Percentiles rank a stretch among this genome's conserved stretches.
phyloP scores from a whole-genome alignment of 306 rosid genomes.

The Benincasa hispida region DNA sequence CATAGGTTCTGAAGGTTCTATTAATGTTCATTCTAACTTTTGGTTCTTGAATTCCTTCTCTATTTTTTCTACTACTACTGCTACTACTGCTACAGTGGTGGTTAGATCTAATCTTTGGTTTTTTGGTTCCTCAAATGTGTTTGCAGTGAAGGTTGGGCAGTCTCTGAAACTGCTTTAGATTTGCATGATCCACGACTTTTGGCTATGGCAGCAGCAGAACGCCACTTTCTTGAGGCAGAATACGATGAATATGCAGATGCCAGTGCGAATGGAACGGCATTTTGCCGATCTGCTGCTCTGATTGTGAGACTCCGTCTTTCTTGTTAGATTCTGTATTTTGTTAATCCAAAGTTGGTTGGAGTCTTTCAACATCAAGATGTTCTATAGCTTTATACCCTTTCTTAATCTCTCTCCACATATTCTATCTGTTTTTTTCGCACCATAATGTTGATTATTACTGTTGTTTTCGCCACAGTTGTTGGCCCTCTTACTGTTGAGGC shows the following conservation, averaged over 20 bases:
- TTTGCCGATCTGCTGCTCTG: constrained; percentile 92
- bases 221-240: constrained; percentile 75
- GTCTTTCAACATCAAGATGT: background rate
- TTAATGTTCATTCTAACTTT: background rate
- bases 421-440: background rate
- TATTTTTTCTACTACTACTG: background rate
- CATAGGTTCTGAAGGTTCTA: background rate
- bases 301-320: constrained; percentile 39
- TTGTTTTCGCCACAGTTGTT: constrained; percentile 45
- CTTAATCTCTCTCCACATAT: background rate
- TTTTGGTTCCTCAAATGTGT: constrained; percentile 7
- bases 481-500: constrained; percentile 88
- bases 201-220: constrained; percentile 95
- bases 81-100: background rate
- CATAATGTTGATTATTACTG: background rate
- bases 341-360: background rate
- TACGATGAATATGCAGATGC: constrained; percentile 93
- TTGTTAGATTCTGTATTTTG: background rate
- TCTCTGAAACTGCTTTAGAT: constrained; percentile 89
- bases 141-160: constrained; percentile 86
- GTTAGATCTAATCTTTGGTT: constrained; percentile 4
- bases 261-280: constrained; percentile 82
- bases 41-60: background rate
- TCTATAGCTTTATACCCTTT: background rate
- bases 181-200: constrained; percentile 84